Evolutionary conservation across 495 filamentous ascomycete species (phyloP), one percentile per base, ranked within the genome.

Genomic region (Trichoderma asperelloides): DNA sequence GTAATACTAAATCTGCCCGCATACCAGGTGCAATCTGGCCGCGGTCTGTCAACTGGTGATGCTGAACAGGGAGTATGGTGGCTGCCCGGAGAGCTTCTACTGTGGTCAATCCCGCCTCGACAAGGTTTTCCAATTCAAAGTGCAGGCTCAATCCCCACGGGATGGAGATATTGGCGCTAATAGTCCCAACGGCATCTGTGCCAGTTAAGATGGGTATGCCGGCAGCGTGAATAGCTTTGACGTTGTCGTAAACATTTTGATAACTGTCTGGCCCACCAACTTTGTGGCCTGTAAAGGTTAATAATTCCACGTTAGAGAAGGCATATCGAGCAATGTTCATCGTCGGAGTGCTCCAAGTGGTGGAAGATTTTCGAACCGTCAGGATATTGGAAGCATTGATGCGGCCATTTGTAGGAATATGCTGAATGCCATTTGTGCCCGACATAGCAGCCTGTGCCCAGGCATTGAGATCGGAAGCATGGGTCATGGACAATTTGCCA

Each of bases 1-100:
- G 62, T 30, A 81, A 71, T 11, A 82, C 45, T 16, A 81, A 57
- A 64, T 82, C 80, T 0, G 80, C 78, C 23, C 74, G 72, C 67
- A 70, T 73, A 21, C 79, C 77, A 1, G 71, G 67, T 16, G 45
- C 67, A 68, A 82, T 78, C 15, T 68, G 67, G 33, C 79, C 78
- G 9, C 79, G 75, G 57, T 80, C 74, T 0, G 62, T 40, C 13
- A 74, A 47, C 30, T 63, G 64, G 39, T 71, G 47, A 9, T 51
- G 47, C 21, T 51, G 47, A 23, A n/a, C n/a, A 11, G 47, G 18
- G 5, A 51, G 47, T 62, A 39, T 49, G 2, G 71, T 73, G 6
- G 72, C 71, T 16, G 72, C 71, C 2, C 73, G 70, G 37, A 77
- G 67, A 9, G 74, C 74, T 25, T 76, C 72, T 9, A 51, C 2